These are phyloP conservation scores for Choanephora cucurbitarum DNA, from an alignment of 371 early-diverging fungal genomes.

Conservation along the genomic window DNA sequence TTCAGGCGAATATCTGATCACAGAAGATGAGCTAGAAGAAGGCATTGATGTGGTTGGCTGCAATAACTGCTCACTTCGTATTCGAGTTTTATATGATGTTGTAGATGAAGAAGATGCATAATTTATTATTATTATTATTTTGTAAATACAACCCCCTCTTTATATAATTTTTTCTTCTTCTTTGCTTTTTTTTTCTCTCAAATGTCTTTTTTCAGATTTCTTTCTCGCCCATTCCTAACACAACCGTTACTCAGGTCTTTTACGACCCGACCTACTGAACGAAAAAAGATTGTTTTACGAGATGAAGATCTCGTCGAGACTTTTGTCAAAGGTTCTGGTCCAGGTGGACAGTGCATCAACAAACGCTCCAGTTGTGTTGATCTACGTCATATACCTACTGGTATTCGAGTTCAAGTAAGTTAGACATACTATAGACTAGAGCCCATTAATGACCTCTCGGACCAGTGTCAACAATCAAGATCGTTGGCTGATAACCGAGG, in stretches of 20 bases:
- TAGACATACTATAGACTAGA: neutral
- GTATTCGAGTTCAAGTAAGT: conserved; percentile 68
- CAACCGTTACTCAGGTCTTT: neutral
- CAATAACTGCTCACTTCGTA: conserved; percentile 54
- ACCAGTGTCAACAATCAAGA: conserved; percentile 83
- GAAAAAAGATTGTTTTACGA: conserved; percentile 60
- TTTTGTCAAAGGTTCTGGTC: conserved; percentile 89
- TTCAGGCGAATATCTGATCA: conserved; percentile 51
- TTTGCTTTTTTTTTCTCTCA: neutral
- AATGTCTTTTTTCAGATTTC: neutral
- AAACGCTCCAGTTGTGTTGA: conserved; percentile 86
- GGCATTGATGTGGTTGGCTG: conserved; percentile 55
- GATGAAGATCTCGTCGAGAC: conserved; percentile 84
- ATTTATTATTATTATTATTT: too few relatives aligned
- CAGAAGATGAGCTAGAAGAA: conserved; percentile 53
- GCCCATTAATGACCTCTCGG: too few relatives aligned
- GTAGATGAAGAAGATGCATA: conserved; percentile 31
- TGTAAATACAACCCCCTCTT: too few relatives aligned
- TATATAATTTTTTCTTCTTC: neutral
- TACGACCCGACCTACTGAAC: conserved; percentile 8
- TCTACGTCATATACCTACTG: conserved; percentile 83
- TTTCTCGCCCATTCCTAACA: neutral
- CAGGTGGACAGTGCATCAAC: conserved; percentile 94
- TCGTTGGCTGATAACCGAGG: conserved; percentile 77
- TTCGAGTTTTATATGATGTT: conserved; percentile 56